Conservation (phyloP, 202 grass and related monocot species). For the Saccharum hybrid region DNA sequence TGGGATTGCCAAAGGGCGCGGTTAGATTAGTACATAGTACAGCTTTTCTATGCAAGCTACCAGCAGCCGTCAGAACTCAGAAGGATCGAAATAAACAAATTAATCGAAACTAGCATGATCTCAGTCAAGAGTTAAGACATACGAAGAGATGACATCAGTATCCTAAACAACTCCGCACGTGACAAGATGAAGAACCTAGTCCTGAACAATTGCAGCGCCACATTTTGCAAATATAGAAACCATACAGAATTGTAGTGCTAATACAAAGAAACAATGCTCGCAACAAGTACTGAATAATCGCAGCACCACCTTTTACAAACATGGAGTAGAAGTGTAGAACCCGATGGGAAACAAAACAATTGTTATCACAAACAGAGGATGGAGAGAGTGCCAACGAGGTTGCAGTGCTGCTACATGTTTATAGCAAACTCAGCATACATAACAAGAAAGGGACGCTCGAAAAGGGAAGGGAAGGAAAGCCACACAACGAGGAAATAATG, state of each 20-base stretch:
- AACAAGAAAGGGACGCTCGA: slow-evolving; percentile 38
- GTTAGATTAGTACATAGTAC: neutral
- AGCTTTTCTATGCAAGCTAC: neutral
- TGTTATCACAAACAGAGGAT: slow-evolving; percentile 13
- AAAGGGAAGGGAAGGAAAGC: slow-evolving; percentile 6
- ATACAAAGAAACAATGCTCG: slow-evolving; percentile 7
- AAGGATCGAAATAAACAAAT: neutral
- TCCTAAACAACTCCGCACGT: slow-evolving; percentile 27
- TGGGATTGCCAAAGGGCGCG: neutral
- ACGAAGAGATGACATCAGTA: slow-evolving; percentile 26
- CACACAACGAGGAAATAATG: neutral
- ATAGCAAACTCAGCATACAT: slow-evolving; percentile 2
- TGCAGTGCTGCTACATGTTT: slow-evolving; percentile 29
- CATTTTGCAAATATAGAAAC: slow-evolving; percentile 26
- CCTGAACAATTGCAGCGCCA: slow-evolving; percentile 11
- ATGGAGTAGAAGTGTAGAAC: neutral
- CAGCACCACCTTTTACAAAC: neutral
- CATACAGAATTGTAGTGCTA: neutral
- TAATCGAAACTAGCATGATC: slow-evolving; percentile 57
- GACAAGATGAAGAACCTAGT: slow-evolving; percentile 27
- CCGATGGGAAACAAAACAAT: neutral
- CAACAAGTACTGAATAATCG: neutral
- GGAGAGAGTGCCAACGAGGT: neutral
- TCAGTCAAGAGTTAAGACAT: slow-evolving; percentile 67
- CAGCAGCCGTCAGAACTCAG: neutral